phyloP scores from a whole-genome alignment of 441 rosid species.

The Mallotus japonicus region DNA sequence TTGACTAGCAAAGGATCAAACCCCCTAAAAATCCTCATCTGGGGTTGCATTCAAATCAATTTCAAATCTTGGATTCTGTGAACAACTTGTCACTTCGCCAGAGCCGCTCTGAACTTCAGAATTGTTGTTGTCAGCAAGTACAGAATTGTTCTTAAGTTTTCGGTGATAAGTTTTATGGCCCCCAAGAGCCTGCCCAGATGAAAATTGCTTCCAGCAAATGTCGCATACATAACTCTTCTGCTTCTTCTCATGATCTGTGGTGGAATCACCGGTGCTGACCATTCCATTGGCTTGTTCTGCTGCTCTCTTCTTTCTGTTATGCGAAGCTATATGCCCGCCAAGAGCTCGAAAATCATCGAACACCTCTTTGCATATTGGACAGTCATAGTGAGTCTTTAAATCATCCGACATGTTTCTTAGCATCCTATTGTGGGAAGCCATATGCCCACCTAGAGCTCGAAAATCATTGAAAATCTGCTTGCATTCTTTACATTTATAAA shows the following conservation, averaged over 20 bases:
- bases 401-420: too few species aligned
- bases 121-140: not conserved
- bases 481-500: constrained; percentile 12
- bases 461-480: not conserved
- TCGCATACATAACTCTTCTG: not conserved
- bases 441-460: constrained; percentile 12
- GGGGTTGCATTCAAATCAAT: too few species aligned
- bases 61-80: too few species aligned
- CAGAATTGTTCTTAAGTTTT: not conserved
- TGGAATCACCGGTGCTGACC: too few species aligned
- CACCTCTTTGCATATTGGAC: not conserved
- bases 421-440: not conserved
- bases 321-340: constrained; percentile 9
- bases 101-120: too few species aligned
- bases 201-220: constrained; percentile 1
- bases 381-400: not conserved
- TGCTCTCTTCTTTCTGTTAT: constrained; percentile 6
- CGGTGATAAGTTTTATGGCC: constrained; percentile 15
- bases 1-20: too few species aligned
- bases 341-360: constrained; percentile 8
- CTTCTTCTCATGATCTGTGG: too few species aligned
- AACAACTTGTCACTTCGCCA: too few species aligned
- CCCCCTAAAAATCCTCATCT: too few species aligned
- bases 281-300: not conserved
- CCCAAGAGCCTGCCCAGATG: constrained; percentile 15